Base-by-base conservation (phyloP, 2,329 filamentous ascomycete genomes). In the Cordyceps sp. region DNA sequence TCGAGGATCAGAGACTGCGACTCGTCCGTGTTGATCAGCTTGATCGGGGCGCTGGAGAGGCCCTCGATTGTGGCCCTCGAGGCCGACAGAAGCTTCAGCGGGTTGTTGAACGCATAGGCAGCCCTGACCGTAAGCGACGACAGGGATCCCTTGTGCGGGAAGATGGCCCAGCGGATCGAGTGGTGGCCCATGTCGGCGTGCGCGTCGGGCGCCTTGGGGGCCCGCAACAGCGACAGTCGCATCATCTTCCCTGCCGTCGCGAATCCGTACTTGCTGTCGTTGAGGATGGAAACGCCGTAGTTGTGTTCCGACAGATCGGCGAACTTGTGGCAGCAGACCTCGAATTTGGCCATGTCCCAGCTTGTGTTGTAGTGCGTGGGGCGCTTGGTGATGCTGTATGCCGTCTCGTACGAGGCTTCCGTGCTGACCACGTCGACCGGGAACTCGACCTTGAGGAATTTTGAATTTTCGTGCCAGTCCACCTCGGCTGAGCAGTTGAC, bases 401-500 rank as follows among this genome's bases (percentile, higher is more conserved):
- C 86, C 7, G 84, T 93, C 55, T 98, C 90, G 53, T 98, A 98
- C 10, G 76, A 82, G 21, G 90, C 90, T 55, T 94, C 85, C 0
- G 79, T 93, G 55, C 88, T 94, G 43, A 75, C 72, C 39, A 96
- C 68, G 46, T 92, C 78, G 39, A 94, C 86, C 0, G 90, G 88
- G 58, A 98, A 98, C 53, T 98, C 90, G 31, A 96, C 88, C 64
- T 98, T 98, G 48, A 98, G 69, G 65, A 96, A 96, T 50, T 90
- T 93, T 78, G 90, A 94, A 10, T 74, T 84, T 55, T 98, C 90
- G 43, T 78, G 80, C 90, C 90, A 98, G 49, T 94, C 83, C n/a
- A 96, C 82, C 42, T 92, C 83, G 31, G 78, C 79, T 26, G 73
- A 68, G 39, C 88, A 75, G 41, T 92, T 80, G 13, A 96, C 69